Evolutionary conservation across 2,329 filamentous ascomycete genomes (phyloP), one percentile per base, ranked within the genome.

Genomic region (Aspergillus versicolor): DNA sequence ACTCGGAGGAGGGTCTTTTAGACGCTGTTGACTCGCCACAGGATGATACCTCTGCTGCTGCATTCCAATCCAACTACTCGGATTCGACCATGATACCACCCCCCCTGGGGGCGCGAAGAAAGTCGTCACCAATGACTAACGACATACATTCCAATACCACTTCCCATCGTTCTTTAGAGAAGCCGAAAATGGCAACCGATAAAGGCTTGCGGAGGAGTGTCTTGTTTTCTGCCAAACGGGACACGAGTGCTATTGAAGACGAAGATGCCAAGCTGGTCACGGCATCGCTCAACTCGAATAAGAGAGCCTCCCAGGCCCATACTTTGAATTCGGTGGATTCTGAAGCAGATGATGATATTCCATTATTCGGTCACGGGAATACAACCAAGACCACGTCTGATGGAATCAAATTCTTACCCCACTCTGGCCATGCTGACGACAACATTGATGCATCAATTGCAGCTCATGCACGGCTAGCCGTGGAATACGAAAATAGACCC

Each of bases 1-100:
- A 77, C 50, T 82, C 81, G 2, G 73, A 73, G 52, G 81, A 84
- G 52, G 77, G 77, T 34, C 70, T 83, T 46, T 79, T 84, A 58
- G 64, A 66, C 68, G 49, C 68, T 40, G 64, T 72, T 40, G 70
- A 75, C 58, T 64, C 61, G 3, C 63, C 59, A 3, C 60, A 52
- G 12, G 60, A 60, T 30, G 54, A 61, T 15, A 41, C 34, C n/a
- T 53, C 61, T 19, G 24, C 24, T 24, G 24, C 24, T 6, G 38
- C 44, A 43, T 43, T 41, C 51, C 63, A 54, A 21, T 27, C 58
- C 17, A 54, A 40, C 53, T 46, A 61, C 47, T 58, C 60, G 17
- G 54, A 64, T 21, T 58, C 61, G n/a, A 61, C 19, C 38, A 57
- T 45, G 50, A 34, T 58, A 54, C 56, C 40, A 13, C 21, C 51